Conservation (phyloP, 495 filamentous ascomycete species). For the Corynascus novoguineensis region DNA sequence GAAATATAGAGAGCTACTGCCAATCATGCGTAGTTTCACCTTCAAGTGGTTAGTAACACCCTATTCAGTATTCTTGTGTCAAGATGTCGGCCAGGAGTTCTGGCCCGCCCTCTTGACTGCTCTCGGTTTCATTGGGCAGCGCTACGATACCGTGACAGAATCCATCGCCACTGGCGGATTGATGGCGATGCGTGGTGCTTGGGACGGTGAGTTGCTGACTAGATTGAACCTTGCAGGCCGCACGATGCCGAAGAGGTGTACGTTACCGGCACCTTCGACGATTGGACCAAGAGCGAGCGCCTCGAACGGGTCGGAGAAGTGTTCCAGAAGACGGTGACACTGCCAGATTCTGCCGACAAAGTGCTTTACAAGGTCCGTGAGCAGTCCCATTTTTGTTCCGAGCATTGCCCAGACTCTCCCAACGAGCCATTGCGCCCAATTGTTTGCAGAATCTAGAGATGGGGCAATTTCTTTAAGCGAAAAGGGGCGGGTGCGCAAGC, state of each 20-base stretch:
- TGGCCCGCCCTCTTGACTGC: background rate
- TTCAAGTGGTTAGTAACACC: constrained; percentile 49
- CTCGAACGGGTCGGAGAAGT: constrained; percentile 64
- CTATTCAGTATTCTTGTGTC: constrained; percentile 1
- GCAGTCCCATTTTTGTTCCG: constrained; percentile 18
- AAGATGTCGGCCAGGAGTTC: background rate
- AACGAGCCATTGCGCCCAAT: too few species aligned
- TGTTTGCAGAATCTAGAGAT: background rate
- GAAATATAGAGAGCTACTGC: background rate
- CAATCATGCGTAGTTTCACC: constrained; percentile 45
- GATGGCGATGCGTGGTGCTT: too few species aligned
- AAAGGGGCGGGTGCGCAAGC: too few species aligned
- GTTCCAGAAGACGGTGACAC: constrained; percentile 72
- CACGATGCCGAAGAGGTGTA: constrained; percentile 77
- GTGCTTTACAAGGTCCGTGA: constrained; percentile 74
- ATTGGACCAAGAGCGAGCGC: constrained; percentile 80
- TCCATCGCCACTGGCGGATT: constrained; percentile 3
- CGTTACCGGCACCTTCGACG: constrained; percentile 93
- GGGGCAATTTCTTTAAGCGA: background rate
- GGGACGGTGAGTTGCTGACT: constrained; percentile 21
- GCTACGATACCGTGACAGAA: constrained; percentile 20
- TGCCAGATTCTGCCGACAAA: constrained; percentile 59
- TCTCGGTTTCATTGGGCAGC: constrained; percentile 2
- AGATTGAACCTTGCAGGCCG: constrained; percentile 47
- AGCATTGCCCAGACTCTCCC: too few species aligned